Percentiles rank a stretch among this genome's conserved stretches.
Evolutionary conservation across 2,329 filamentous ascomycete species (phyloP).

Genomic region (Aspergillus sojae): DNA sequence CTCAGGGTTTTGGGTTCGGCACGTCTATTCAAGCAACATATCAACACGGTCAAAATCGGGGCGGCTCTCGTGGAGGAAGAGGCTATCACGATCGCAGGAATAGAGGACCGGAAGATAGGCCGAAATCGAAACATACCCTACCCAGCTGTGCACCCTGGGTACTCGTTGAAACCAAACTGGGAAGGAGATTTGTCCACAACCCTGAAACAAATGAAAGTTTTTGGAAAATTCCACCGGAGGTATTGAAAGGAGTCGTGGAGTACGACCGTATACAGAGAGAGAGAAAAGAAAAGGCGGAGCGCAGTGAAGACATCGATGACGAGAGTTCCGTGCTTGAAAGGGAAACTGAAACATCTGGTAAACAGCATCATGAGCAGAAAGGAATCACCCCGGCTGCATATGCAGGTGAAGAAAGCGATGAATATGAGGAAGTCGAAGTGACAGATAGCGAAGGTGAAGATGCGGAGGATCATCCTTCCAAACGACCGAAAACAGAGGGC

Average conservation of each 20-base stretch:
- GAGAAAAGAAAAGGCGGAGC: conserved; percentile 60
- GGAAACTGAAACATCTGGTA: conserved; percentile 12
- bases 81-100: conserved; percentile 63
- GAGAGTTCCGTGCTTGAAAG: conserved; percentile 21
- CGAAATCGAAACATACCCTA: conserved; percentile 76
- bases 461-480: conserved; percentile 54
- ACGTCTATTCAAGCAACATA: conserved; percentile 18
- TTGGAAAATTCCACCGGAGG: conserved; percentile 89
- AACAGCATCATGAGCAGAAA: conserved; percentile 15
- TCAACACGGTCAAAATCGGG: conserved; percentile 46
- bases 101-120: conserved; percentile 75
- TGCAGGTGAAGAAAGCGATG: conserved; percentile 61
- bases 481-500: conserved; percentile 56
- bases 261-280: conserved; percentile 74
- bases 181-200: conserved; percentile 88
- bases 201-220: conserved; percentile 82
- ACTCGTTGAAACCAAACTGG: conserved; percentile 88
- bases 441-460: conserved; percentile 60
- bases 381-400: conserved; percentile 32
- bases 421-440: conserved; percentile 78
- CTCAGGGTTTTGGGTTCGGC: conserved; percentile 22
- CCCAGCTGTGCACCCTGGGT: conserved; percentile 85
- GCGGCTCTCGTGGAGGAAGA: conserved; percentile 53
- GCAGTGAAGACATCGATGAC: conserved; percentile 30
- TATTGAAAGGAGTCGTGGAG: conserved; percentile 72